Evolutionary conservation across 2,329 filamentous ascomycete species (phyloP).

Genomic region (Fusarium aywerte): DNA sequence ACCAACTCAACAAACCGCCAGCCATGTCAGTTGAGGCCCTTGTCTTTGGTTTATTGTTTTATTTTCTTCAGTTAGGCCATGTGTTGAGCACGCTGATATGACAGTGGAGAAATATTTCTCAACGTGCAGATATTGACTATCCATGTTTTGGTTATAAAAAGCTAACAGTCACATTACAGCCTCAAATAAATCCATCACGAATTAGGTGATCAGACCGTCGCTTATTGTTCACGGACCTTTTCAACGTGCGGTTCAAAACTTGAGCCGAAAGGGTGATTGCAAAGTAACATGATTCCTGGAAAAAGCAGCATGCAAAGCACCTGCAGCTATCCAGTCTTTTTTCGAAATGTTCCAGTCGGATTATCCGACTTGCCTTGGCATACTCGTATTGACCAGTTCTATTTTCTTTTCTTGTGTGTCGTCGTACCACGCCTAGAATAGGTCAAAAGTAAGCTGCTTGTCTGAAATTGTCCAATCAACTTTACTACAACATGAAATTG

Average conservation of each 20-base stretch:
- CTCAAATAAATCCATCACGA: neutral
- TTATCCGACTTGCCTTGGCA: conserved; percentile 12
- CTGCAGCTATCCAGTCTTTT: conserved; percentile 7
- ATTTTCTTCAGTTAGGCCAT: neutral
- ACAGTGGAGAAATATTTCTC: neutral
- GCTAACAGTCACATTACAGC: neutral
- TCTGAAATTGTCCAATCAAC: conserved; percentile 2
- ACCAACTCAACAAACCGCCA: conserved; percentile 13
- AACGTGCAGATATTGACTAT: neutral
- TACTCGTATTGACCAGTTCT: conserved; percentile 38
- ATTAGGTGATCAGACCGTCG: neutral
- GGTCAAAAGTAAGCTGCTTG: conserved; percentile 10
- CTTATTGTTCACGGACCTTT: too few species aligned
- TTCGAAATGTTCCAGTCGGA: conserved; percentile 15
- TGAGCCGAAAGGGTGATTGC: neutral
- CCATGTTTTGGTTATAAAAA: neutral
- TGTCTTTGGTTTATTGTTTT: conserved; percentile 27
- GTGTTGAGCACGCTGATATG: neutral
- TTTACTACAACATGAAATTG: neutral
- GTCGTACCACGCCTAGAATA: conserved; percentile 8
- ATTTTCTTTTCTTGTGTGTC: conserved; percentile 10
- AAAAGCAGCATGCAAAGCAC: neutral
- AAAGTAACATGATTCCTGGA: neutral
- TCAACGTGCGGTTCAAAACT: neutral
- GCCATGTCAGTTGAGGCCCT: conserved; percentile 21